A percentile compares a stretch with the other conserved stretches of the same genome.
These are phyloP conservation scores for Skeletonema grethae DNA, from an alignment of 108 stramenopile genomes.

Conservation along the genomic window DNA sequence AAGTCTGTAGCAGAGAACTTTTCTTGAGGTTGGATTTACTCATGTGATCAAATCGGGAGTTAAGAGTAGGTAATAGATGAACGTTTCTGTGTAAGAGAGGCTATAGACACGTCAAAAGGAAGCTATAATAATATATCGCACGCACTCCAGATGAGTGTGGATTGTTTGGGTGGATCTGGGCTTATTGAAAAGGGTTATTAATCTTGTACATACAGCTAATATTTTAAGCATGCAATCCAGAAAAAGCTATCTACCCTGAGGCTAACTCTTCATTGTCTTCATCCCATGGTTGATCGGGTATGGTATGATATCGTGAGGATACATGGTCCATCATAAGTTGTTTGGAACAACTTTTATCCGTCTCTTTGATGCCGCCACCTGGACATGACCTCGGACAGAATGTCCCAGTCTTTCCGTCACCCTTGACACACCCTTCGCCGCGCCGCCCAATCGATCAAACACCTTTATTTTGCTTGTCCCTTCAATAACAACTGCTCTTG, in stretches of 20 bases:
- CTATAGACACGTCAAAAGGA: neutral
- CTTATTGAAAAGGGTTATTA: neutral
- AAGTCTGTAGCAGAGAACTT: conserved; percentile 24
- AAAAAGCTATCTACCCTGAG: neutral
- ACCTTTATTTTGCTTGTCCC: too few species aligned
- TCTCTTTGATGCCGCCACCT: too few species aligned
- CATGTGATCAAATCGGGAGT: neutral
- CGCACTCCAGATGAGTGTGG: neutral
- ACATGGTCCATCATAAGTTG: too few species aligned
- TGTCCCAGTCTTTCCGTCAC: too few species aligned
- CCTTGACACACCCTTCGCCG: too few species aligned
- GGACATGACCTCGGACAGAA: too few species aligned
- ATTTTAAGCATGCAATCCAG: neutral
- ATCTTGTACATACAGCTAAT: neutral
- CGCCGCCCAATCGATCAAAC: too few species aligned
- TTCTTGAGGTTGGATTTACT: neutral
- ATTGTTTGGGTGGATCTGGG: neutral
- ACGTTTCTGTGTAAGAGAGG: neutral
- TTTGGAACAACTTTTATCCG: too few species aligned
- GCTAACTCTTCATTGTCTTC: neutral
- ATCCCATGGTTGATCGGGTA: neutral
- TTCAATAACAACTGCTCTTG: too few species aligned
- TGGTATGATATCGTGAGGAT: too few species aligned
- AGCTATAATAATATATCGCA: neutral
- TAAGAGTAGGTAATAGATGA: neutral